Conservation (phyloP, 192 early-diverging fungal genomes). For the Kappamyces sp. region DNA sequence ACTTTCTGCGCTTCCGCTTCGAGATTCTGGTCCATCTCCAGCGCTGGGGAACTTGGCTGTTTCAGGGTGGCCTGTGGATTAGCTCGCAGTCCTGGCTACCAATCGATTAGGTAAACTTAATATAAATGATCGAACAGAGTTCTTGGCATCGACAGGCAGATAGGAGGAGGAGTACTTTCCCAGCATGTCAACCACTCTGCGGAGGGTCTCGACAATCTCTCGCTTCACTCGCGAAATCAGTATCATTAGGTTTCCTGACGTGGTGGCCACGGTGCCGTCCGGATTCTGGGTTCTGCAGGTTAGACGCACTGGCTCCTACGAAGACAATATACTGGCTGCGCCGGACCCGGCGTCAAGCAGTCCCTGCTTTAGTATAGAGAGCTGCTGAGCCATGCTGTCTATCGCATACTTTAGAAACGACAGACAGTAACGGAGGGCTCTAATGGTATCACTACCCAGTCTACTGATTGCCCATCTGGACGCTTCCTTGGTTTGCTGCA, state of each 20-base stretch:
- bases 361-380: neutral
- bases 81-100: conserved; percentile 25
- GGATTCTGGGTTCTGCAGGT: neutral
- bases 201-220: conserved; percentile 79
- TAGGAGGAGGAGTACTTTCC: conserved; percentile 78
- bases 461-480: too few relatives aligned
- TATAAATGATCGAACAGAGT: conserved; percentile 77
- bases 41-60: neutral
- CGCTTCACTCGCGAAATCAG: conserved; percentile 44
- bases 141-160: conserved; percentile 74
- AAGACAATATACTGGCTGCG: too few relatives aligned
- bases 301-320: too few relatives aligned
- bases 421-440: conserved; percentile 81
- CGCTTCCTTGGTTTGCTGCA: too few relatives aligned
- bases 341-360: too few relatives aligned
- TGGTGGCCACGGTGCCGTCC: conserved; percentile 1
- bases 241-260: conserved; percentile 4
- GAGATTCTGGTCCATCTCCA: conserved; percentile 10
- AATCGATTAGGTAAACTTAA: conserved; percentile 74
- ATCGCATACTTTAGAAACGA: conserved; percentile 65
- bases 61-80: neutral
- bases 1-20: conserved; percentile 59
- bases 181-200: conserved; percentile 81
- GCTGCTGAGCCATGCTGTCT: conserved; percentile 33
- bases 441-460: conserved; percentile 81